These are phyloP conservation scores for Cordyceps farinosa DNA, from an alignment of 2,329 filamentous ascomycete species.

Conservation along the genomic window DNA sequence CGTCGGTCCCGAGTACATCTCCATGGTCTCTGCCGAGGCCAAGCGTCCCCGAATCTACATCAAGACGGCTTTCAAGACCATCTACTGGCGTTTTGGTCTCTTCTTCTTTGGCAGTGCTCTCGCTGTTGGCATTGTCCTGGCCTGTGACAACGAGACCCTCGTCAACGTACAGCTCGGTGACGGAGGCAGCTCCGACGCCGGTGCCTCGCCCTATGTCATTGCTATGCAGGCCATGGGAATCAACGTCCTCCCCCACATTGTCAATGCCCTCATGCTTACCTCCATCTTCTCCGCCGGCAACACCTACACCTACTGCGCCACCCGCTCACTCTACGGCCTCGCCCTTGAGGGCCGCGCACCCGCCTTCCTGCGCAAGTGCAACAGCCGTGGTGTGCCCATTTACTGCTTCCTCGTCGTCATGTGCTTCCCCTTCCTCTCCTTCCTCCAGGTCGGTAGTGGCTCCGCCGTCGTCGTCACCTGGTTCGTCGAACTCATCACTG, in stretches of 20 bases:
- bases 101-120: conserved; percentile 71
- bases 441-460: conserved; percentile 48
- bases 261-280: conserved; percentile 50
- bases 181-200: conserved; percentile 41
- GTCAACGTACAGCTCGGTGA: conserved; percentile 43
- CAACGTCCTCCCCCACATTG: conserved; percentile 50
- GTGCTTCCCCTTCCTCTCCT: conserved; percentile 50
- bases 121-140: conserved; percentile 61
- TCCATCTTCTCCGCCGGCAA: conserved; percentile 47
- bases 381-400: conserved; percentile 57
- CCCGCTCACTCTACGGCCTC: conserved; percentile 48
- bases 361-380: conserved; percentile 54
- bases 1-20: conserved; percentile 65
- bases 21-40: conserved; percentile 66
- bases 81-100: conserved; percentile 67
- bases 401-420: conserved; percentile 54
- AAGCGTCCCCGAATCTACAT: conserved; percentile 61
- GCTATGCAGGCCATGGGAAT: conserved; percentile 56
- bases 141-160: conserved; percentile 59
- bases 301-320: conserved; percentile 50
- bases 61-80: conserved; percentile 67
- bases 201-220: conserved; percentile 61
- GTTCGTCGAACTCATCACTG: conserved; percentile 55
- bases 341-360: conserved; percentile 49
- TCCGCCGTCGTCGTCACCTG: conserved; percentile 50